phyloP scores from a whole-genome alignment of 352 stramenopile species.

The Aphanomyces euteiches region DNA sequence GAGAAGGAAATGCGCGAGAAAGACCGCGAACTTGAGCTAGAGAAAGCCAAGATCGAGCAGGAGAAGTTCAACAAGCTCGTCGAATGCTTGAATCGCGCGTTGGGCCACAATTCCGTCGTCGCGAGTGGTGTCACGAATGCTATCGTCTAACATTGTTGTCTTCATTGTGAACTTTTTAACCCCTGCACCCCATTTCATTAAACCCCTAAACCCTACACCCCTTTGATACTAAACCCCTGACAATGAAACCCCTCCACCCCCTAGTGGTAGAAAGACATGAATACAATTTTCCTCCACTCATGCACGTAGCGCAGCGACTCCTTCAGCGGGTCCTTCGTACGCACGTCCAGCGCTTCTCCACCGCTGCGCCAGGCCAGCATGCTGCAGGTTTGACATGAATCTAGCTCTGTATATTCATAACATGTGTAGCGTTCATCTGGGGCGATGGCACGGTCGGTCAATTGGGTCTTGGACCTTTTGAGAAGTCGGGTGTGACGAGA shows the following conservation, averaged over 20 bases:
- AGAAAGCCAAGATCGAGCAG: conserved; percentile 29
- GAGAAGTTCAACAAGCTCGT: conserved; percentile 30
- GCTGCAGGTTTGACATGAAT: not conserved
- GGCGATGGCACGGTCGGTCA: conserved; percentile 81
- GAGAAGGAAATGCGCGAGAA: conserved; percentile 29
- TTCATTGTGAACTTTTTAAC: conserved; percentile 15
- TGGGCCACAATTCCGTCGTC: not conserved
- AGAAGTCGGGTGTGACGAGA: conserved; percentile 81
- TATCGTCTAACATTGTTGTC: conserved; percentile 11
- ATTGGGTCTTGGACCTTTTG: conserved; percentile 68
- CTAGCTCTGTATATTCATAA: not conserved
- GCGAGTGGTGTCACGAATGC: not conserved
- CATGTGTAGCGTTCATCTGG: conserved; percentile 46
- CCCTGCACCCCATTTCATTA: no score
- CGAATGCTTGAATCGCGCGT: conserved; percentile 10
- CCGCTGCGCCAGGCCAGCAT: not conserved
- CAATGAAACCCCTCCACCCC: no score
- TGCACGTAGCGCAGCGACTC: not conserved
- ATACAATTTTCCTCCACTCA: not conserved
- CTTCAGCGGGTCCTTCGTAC: not conserved
- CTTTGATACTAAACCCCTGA: no score
- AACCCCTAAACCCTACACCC: no score
- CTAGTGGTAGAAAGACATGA: no score
- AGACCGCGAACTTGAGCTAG: conserved; percentile 23
- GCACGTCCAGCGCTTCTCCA: not conserved